These are phyloP conservation scores for Leccinum sublutescens DNA, from an alignment of 768 basidiomycete genomes.

Conservation along the genomic window DNA sequence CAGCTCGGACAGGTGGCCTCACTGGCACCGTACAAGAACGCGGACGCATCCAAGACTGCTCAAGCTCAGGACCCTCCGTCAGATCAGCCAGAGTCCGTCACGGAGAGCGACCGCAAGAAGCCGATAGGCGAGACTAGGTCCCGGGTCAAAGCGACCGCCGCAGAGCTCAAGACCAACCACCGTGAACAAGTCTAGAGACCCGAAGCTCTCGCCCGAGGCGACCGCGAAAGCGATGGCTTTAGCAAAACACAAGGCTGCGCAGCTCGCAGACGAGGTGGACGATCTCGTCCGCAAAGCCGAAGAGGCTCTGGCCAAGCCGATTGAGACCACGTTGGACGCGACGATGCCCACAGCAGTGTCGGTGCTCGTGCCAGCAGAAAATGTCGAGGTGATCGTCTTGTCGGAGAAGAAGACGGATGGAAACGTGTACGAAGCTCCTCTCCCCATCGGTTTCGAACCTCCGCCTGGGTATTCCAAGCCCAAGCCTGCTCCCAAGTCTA, in stretches of 20 bases:
- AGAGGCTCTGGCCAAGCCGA: slow-evolving; percentile 55
- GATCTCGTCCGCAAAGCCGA: slow-evolving; percentile 74
- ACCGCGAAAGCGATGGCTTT: slow-evolving; percentile 40
- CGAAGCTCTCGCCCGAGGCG: slow-evolving; percentile 22
- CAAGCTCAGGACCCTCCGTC: slow-evolving; percentile 24
- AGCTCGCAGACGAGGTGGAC: slow-evolving; percentile 61
- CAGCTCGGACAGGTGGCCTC: slow-evolving; percentile 41
- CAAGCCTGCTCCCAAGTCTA: slow-evolving; percentile 42
- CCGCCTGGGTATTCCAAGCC: slow-evolving; percentile 84
- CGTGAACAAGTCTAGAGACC: slow-evolving; percentile 38
- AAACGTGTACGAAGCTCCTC: slow-evolving; percentile 56
- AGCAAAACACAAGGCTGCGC: slow-evolving; percentile 43
- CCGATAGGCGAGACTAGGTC: slow-evolving; percentile 44
- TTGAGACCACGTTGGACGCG: slow-evolving; percentile 26
- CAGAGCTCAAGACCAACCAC: slow-evolving; percentile 52
- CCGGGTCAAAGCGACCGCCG: slow-evolving; percentile 40
- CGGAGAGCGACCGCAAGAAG: slow-evolving; percentile 33
- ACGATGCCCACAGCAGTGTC: slow-evolving; percentile 12
- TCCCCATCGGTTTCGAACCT: slow-evolving; percentile 94
- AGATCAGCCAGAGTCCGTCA: background rate
- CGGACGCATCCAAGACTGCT: slow-evolving; percentile 14
- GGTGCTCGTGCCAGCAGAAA: slow-evolving; percentile 9
- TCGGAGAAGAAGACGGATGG: slow-evolving; percentile 25
- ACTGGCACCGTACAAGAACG: slow-evolving; percentile 9
- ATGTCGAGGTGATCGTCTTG: slow-evolving; percentile 27